Percentiles rank a stretch among this genome's conserved stretches.
Conservation (phyloP, 345 rosid species). For the Pistacia vera region DNA sequence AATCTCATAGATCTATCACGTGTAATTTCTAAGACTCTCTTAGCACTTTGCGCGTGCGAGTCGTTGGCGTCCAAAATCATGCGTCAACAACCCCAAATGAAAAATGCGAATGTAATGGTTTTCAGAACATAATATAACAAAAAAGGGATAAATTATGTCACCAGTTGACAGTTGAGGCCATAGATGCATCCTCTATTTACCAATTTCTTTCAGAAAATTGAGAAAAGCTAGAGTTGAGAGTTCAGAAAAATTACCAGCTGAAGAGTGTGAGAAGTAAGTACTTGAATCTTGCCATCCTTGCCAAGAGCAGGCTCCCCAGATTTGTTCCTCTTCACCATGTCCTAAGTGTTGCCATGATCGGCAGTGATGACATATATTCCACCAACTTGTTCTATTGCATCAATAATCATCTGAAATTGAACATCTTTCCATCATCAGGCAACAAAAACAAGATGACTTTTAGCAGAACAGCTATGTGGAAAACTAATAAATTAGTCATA, state of each 20-base stretch:
- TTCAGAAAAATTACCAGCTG: slow-evolving; percentile 62
- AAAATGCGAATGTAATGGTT: too few relatives aligned
- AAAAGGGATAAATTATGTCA: too few relatives aligned
- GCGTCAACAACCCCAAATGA: too few relatives aligned
- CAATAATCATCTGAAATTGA: slow-evolving; percentile 73
- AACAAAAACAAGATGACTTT: not conserved
- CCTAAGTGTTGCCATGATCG: slow-evolving; percentile 98
- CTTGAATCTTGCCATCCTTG: slow-evolving; percentile 79
- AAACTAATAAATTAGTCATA: too few relatives aligned
- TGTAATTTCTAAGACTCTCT: too few relatives aligned
- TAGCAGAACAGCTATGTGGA: not conserved
- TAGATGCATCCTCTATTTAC: not conserved
- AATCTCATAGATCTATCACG: too few relatives aligned
- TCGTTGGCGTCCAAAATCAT: too few relatives aligned
- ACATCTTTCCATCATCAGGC: not conserved
- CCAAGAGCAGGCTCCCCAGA: slow-evolving; percentile 68
- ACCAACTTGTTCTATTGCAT: slow-evolving; percentile 81
- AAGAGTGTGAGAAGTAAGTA: slow-evolving; percentile 95
- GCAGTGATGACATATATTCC: slow-evolving; percentile 94
- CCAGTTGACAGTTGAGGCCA: too few relatives aligned
- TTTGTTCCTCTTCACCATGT: slow-evolving; percentile 94
- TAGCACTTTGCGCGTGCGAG: too few relatives aligned
- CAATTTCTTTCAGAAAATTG: not conserved
- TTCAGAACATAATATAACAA: too few relatives aligned
- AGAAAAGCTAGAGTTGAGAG: not conserved